These are phyloP conservation scores for Neoarthrinium moseri DNA, from an alignment of 2,329 filamentous ascomycete genomes.

Conservation along the genomic window DNA sequence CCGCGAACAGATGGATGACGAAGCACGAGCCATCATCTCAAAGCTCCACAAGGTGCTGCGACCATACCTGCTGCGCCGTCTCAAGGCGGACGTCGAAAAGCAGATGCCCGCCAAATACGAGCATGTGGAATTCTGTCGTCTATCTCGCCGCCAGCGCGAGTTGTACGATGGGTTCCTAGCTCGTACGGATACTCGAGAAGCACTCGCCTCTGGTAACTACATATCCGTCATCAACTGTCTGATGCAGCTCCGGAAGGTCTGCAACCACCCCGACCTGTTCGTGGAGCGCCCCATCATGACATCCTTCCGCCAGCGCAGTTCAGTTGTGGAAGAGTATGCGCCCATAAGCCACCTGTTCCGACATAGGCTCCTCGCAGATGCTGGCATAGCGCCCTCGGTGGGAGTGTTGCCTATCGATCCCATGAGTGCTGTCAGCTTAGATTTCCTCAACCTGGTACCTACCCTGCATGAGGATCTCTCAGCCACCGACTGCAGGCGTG, in stretches of 20 bases:
- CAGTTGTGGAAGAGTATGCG: constrained; percentile 72
- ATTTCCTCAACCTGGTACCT: constrained; percentile 78
- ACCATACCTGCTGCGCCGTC: constrained; percentile 82
- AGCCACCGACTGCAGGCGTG: constrained; percentile 48
- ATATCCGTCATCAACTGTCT: constrained; percentile 97
- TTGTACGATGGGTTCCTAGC: constrained; percentile 96
- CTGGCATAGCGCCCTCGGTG: no score
- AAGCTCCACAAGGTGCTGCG: constrained; percentile 93
- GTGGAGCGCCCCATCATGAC: constrained; percentile 96
- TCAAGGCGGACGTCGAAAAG: constrained; percentile 97
- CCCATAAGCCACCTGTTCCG: constrained; percentile 70
- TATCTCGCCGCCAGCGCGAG: constrained; percentile 93
- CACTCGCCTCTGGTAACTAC: constrained; percentile 89
- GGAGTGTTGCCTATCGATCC: no score
- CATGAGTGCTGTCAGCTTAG: constrained; percentile 66
- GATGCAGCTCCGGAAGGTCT: constrained; percentile 96
- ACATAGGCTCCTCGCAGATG: constrained; percentile 59
- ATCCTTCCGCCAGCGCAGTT: constrained; percentile 86
- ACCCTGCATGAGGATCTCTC: constrained; percentile 68
- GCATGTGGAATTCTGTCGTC: constrained; percentile 90
- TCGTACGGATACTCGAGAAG: constrained; percentile 83
- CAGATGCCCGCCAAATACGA: constrained; percentile 99
- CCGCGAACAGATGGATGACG: constrained; percentile 88
- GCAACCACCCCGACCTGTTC: constrained; percentile 96
- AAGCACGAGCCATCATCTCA: constrained; percentile 85